Evolutionary conservation across 2,329 filamentous ascomycete genomes (phyloP), one percentile per base, ranked within the genome.

Genomic region (Pseudocercospora eumusae): DNA sequence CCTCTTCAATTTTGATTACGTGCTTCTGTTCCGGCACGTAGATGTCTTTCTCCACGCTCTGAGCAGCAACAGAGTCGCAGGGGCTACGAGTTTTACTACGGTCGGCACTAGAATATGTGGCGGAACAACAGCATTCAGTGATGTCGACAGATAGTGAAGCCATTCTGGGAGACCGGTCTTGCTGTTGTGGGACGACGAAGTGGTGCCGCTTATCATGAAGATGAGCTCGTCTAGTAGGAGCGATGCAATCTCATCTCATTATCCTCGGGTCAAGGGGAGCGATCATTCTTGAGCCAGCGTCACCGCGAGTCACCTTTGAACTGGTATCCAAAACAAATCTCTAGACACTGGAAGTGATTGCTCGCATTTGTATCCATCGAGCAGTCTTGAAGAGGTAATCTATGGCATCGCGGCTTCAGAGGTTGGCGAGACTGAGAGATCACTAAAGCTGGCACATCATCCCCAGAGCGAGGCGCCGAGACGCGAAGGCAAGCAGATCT

Each of bases 1-100:
- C 58, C 58, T 60, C 52, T 50, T 60, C 52, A 42, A 60, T 42
- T 44, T 56, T 60, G 25, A 60, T 56, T 20, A 49, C 20, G 10
- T 21, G 52, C 18, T 60, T 60, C 21, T 60, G 52, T 23, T 36
- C 23, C 9, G 58, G 58, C 21, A 47, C 52, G 20, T 60, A 60
- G 25, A 60, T 60, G 53, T 60, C 58, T 23, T 50, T 9, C 13
- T 56, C 40, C 15, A 20, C 50, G 11, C 50, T 31, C 11, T 47
- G 23, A 27, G 45, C 44, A 13, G 49, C 31, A n/a, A n/a, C 3
- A 58, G 18, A n/a, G 18, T 25, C 13, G 21, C 56, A 25, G 56
- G 44, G 11, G 56, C 56, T 25, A 28, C n/a, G 3, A 58, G 44
- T 6, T 44, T 58, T 4, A 31, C 20, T 0, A 23, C 4, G n/a